Percentiles rank a stretch among this genome's conserved stretches.
Evolutionary conservation across 768 basidiomycete species (phyloP).

Genomic region (Leccinum arenicola): DNA sequence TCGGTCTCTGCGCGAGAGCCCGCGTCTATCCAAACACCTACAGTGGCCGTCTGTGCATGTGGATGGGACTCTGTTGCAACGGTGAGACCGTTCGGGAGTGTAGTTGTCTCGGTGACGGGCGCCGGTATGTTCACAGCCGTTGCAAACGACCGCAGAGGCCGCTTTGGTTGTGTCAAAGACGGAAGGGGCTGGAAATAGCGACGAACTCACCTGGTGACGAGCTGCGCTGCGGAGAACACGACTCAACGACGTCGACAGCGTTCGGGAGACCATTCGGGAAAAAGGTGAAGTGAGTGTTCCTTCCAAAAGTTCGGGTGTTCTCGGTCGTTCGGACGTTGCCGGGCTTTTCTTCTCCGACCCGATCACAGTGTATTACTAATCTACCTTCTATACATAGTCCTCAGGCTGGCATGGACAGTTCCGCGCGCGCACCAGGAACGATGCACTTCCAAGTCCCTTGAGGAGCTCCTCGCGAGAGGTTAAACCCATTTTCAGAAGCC

Average conservation of each 20-base stretch:
- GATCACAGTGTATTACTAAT: slow-evolving; percentile 6
- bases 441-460: slow-evolving; percentile 42
- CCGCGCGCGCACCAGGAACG: slow-evolving; percentile 33
- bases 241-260: slow-evolving; percentile 43
- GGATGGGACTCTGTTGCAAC: slow-evolving; percentile 91
- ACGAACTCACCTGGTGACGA: slow-evolving; percentile 35
- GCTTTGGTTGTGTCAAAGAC: slow-evolving; percentile 30
- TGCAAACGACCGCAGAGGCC: slow-evolving; percentile 67
- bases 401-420: slow-evolving; percentile 4
- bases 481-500: slow-evolving; percentile 55
- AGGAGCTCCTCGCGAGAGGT: slow-evolving; percentile 30
- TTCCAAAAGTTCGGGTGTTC: slow-evolving; percentile 30
- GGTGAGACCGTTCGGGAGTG: slow-evolving; percentile 91
- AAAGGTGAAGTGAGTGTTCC: slow-evolving; percentile 17
- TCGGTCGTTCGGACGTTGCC: slow-evolving; percentile 28
- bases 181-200: not conserved
- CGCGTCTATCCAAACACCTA: slow-evolving; percentile 99
- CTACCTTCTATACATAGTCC: not conserved
- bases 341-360: slow-evolving; percentile 19
- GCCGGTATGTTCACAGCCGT: slow-evolving; percentile 62
- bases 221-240: slow-evolving; percentile 39
- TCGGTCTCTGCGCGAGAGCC: slow-evolving; percentile 96
- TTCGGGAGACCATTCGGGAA: slow-evolving; percentile 44
- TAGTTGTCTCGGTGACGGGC: slow-evolving; percentile 88
- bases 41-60: slow-evolving; percentile 94